Evolutionary conservation across 2,329 filamentous ascomycete genomes (phyloP), one percentile per base, ranked within the genome.

Genomic region (Pseudogymnoascus sp.): DNA sequence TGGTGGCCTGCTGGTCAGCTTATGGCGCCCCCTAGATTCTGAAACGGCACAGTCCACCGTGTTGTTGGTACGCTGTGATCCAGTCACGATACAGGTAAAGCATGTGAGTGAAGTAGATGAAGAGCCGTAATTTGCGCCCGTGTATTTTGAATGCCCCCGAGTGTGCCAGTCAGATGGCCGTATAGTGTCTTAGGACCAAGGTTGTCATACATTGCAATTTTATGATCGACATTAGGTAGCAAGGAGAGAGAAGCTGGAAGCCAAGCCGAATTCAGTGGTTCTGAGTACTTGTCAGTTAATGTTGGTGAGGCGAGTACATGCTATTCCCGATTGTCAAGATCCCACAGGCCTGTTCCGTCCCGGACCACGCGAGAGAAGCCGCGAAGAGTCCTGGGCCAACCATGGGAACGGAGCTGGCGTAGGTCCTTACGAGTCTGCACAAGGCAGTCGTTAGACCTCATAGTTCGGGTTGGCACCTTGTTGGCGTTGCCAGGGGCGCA

Each of bases 361-460:
- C 50, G 50, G 50, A 56, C 50, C 50, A 56, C 50, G 50, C 50
- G 50, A 56, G 50, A 56, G 50, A 33, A 7, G 50, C 50, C 50
- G 50, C 50, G 50, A 56, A 56, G 50, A 56, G 50, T 56, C 16
- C 50, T 56, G 28, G 50, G 28, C 50, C 50, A 56, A 56, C 50
- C 50, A 56, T 56, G 28, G 50, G 28, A 56, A 33, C 16, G 50
- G 28, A 56, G 50, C 35, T 35, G 31, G 38, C 18, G 65, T 64
- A 65, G 53, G 59, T 59, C 14, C 63, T 62, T 47, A 66, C 53
- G 31, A 62, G 50, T 35, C 62, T 64, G 50, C 53, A 60, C 5
- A 28, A 47, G 35, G 59, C 21, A 25, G 63, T 56, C 59, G 50
- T 56, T 56, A 68, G 61, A 33, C 66, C 65, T 66, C 67, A 70